These are phyloP conservation scores for Mycena galericulata DNA, from an alignment of 768 basidiomycete species.

Conservation along the genomic window DNA sequence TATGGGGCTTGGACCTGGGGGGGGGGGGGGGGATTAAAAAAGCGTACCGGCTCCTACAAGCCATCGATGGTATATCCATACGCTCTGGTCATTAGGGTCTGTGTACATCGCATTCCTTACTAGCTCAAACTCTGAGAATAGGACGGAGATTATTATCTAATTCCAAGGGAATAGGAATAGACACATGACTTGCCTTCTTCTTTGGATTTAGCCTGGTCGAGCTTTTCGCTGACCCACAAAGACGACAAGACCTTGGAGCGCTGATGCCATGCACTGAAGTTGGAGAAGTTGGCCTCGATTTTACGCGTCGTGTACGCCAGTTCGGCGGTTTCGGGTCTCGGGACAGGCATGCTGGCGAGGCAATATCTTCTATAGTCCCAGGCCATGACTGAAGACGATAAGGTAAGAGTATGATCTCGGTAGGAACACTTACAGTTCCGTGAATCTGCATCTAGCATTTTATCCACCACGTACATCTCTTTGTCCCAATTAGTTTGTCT, in stretches of 20 bases:
- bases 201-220: constrained; percentile 65
- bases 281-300: constrained; percentile 95
- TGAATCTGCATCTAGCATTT: constrained; percentile 91
- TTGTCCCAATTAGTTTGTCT: constrained; percentile 83
- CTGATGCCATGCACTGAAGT: constrained; percentile 99
- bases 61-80: constrained; percentile 99
- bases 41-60: constrained; percentile 81
- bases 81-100: constrained; percentile 95
- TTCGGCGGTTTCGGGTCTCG: constrained; percentile 71
- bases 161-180: not conserved
- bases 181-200: constrained; percentile 69
- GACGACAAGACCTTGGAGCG: constrained; percentile 82
- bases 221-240: constrained; percentile 71
- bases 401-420: not conserved
- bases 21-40: not conserved
- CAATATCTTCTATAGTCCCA: constrained; percentile 96
- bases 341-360: constrained; percentile 74
- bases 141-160: not conserved
- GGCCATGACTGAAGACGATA: constrained; percentile 75
- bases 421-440: constrained; percentile 81
- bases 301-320: constrained; percentile 89
- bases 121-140: constrained; percentile 85
- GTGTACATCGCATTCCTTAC: constrained; percentile 96
- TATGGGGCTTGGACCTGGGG: constrained; percentile 11
- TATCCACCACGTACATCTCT: constrained; percentile 90